phyloP scores from a whole-genome alignment of 2,329 filamentous ascomycete genomes.

The Orbilia brochopaga region DNA sequence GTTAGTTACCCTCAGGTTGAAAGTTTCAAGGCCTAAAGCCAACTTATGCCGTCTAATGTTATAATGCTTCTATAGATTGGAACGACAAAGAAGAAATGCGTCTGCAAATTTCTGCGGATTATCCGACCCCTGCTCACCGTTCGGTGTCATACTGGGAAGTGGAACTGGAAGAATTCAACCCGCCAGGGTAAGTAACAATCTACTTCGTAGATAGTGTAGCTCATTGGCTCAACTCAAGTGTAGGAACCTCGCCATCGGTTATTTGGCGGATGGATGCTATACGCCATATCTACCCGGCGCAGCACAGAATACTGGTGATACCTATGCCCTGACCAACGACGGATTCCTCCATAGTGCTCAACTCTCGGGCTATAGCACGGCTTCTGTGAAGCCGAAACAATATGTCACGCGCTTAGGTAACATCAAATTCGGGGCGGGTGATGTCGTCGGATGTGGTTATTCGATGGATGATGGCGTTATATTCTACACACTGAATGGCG shows the following conservation, averaged over 20 bases:
- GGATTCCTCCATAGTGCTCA: conserved; percentile 10
- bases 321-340: conserved; percentile 15
- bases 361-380: conserved; percentile 8
- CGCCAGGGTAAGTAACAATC: conserved; percentile 5
- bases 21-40: too few species aligned
- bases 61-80: conserved; percentile 6
- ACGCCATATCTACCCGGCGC: conserved; percentile 25
- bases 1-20: too few species aligned
- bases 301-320: conserved; percentile 16
- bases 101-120: conserved; percentile 16
- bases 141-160: conserved; percentile 40
- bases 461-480: conserved; percentile 26
- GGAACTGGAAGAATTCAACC: conserved; percentile 2
- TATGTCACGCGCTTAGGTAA: conserved; percentile 18
- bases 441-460: conserved; percentile 36
- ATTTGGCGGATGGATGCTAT: conserved; percentile 15
- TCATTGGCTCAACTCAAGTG: background rate
- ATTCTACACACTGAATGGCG: conserved; percentile 40
- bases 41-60: too few species aligned
- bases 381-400: background rate
- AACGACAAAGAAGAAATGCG: background rate
- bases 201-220: background rate
- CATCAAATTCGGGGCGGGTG: conserved; percentile 17
- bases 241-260: conserved; percentile 31
- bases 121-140: conserved; percentile 24